Evolutionary conservation across 192 early-diverging fungal species (phyloP).

Genomic region (Obelidium mucronatum): DNA sequence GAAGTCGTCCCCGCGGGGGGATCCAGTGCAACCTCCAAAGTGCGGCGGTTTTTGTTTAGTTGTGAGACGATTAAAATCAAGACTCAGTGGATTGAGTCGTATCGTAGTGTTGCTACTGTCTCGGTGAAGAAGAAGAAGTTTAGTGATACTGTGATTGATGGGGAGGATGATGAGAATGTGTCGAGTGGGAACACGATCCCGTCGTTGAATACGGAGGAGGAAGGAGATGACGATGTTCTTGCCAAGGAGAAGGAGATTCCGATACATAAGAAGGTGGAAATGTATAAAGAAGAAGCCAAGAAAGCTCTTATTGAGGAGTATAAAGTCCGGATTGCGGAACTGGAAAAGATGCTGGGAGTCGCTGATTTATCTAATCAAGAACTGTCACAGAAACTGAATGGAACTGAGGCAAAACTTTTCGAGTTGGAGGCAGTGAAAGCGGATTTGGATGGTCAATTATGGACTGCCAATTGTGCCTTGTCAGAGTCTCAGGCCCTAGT

Average conservation of each 20-base stretch:
- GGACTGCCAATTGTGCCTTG: constrained; percentile 7
- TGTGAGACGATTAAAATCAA: constrained; percentile 41
- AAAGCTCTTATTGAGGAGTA: constrained; percentile 32
- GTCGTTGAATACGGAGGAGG: background rate
- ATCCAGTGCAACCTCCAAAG: constrained; percentile 13
- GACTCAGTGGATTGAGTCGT: constrained; percentile 57
- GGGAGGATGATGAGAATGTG: constrained; percentile 42
- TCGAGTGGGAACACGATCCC: background rate
- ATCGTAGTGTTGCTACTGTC: constrained; percentile 41
- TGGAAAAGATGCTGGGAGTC: constrained; percentile 3
- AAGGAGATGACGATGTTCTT: constrained; percentile 6
- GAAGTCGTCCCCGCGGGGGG: constrained; percentile 40
- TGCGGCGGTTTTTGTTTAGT: constrained; percentile 51
- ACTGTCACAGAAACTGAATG: background rate
- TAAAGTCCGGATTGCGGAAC: constrained; percentile 14
- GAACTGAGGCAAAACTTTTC: constrained; percentile 5
- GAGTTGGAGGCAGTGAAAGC: constrained; percentile 8
- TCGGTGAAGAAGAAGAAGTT: constrained; percentile 50
- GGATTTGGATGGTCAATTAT: constrained; percentile 15
- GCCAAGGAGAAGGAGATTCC: constrained; percentile 8
- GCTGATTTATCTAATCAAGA: constrained; percentile 1
- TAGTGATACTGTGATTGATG: constrained; percentile 34
- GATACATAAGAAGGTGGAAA: constrained; percentile 28
- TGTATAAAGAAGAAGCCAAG: constrained; percentile 30
- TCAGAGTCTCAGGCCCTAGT: constrained; percentile 28